Evolutionary conservation across 371 early-diverging fungal genomes (phyloP).

Genomic region (Haplosporangium sp.): DNA sequence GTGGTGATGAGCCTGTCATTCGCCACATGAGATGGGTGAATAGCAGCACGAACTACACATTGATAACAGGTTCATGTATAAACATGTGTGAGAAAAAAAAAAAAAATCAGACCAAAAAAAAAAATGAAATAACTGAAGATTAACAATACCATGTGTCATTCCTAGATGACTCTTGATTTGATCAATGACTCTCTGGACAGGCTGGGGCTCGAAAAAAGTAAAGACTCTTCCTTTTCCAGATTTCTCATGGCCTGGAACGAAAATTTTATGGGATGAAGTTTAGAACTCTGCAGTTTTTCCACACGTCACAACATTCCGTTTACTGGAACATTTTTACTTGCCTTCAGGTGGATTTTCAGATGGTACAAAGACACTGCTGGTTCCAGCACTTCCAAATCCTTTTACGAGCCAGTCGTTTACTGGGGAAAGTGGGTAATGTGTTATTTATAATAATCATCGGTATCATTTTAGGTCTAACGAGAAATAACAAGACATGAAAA

Average conservation of each 20-base stretch:
- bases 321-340: conserved; percentile 12
- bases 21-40: conserved; percentile 62
- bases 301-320: neutral
- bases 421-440: conserved; percentile 15
- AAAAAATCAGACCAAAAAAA: neutral
- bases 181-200: conserved; percentile 68
- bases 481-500: neutral
- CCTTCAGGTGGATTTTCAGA: conserved; percentile 68
- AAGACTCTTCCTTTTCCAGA: conserved; percentile 82
- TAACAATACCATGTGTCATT: conserved; percentile 67
- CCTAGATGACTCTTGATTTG: conserved; percentile 74
- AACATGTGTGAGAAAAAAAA: neutral
- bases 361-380: conserved; percentile 64
- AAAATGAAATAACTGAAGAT: neutral
- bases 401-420: conserved; percentile 89
- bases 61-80: conserved; percentile 23
- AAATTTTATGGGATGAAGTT: neutral
- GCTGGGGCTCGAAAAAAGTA: conserved; percentile 68
- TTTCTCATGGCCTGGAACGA: conserved; percentile 68
- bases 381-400: conserved; percentile 68
- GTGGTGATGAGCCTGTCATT: conserved; percentile 67
- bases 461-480: neutral
- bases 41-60: conserved; percentile 76
- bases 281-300: neutral
- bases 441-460: neutral